Evolutionary conservation across 352 stramenopile genomes (phyloP).

Genomic region (Globisporangium megalacanthum): DNA sequence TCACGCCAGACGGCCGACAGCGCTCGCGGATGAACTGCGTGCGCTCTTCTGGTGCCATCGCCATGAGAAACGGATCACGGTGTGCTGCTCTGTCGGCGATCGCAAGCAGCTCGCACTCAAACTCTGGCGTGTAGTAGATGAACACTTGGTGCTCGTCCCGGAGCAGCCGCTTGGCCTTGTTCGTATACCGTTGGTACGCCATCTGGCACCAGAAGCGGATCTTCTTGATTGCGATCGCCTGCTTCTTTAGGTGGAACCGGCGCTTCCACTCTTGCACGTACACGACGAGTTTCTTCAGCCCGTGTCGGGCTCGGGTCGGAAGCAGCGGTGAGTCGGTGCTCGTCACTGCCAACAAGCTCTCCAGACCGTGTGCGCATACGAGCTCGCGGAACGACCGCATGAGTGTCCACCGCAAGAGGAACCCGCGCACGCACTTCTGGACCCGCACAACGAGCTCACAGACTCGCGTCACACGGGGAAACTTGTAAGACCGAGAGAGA

Average conservation of each 20-base stretch:
- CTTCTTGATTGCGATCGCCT: slow-evolving; percentile 64
- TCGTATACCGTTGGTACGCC: slow-evolving; percentile 57
- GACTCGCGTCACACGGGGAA: slow-evolving; percentile 39
- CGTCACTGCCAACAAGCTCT: slow-evolving; percentile 38
- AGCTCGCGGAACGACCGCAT: slow-evolving; percentile 42
- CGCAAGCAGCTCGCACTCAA: slow-evolving; percentile 52
- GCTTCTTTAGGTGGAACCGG: slow-evolving; percentile 45
- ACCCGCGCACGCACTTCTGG: slow-evolving; percentile 53
- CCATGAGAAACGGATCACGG: slow-evolving; percentile 65
- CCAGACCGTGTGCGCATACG: slow-evolving; percentile 34
- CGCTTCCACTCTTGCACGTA: slow-evolving; percentile 54
- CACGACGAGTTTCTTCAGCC: slow-evolving; percentile 42
- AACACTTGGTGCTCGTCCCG: slow-evolving; percentile 56
- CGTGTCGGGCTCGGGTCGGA: slow-evolving; percentile 28
- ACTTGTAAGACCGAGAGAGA: slow-evolving; percentile 31
- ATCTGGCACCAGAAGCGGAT: slow-evolving; percentile 78
- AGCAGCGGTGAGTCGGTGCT: slow-evolving; percentile 24
- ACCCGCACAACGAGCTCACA: slow-evolving; percentile 45
- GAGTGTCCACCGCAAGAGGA: slow-evolving; percentile 48
- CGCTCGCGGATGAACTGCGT: slow-evolving; percentile 40
- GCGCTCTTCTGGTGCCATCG: slow-evolving; percentile 31
- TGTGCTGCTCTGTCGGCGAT: slow-evolving; percentile 40
- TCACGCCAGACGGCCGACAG: slow-evolving; percentile 46
- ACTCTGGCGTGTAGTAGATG: slow-evolving; percentile 64
- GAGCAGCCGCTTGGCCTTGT: slow-evolving; percentile 46